phyloP scores from a whole-genome alignment of 257 asterid genomes.

The Forsythia suspensa region DNA sequence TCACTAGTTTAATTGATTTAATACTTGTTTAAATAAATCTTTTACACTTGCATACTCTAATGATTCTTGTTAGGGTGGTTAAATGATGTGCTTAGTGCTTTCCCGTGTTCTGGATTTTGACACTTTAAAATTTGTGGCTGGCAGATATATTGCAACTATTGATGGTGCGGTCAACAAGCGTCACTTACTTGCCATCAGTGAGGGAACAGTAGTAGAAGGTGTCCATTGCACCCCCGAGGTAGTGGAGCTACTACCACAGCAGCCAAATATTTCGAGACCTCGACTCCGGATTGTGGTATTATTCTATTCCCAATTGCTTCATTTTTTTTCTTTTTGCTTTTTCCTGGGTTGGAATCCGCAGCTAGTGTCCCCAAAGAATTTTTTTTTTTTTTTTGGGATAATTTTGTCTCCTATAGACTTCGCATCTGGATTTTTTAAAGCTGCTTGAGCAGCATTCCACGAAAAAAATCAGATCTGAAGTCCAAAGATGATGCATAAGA shows the following conservation, averaged over 20 bases:
- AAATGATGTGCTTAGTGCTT: slow-evolving; percentile 5
- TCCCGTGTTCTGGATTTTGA: slow-evolving; percentile 8
- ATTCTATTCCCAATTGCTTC: slow-evolving; percentile 7
- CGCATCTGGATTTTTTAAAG: background rate
- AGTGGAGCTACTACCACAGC: slow-evolving; percentile 83
- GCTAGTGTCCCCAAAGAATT: background rate
- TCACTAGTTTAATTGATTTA: background rate
- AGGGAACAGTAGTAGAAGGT: slow-evolving; percentile 85
- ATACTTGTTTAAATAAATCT: background rate
- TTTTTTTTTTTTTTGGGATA: background rate
- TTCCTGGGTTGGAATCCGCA: background rate
- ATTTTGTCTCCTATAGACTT: background rate
- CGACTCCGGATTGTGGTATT: slow-evolving; percentile 92
- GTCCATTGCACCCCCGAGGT: slow-evolving; percentile 80
- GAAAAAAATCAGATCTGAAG: background rate
- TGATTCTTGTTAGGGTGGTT: slow-evolving; percentile 2
- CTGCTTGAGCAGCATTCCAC: background rate
- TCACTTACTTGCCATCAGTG: slow-evolving; percentile 72
- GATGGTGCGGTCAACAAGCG: slow-evolving; percentile 64
- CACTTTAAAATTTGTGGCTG: slow-evolving; percentile 25
- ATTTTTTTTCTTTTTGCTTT: background rate
- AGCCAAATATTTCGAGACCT: slow-evolving; percentile 74
- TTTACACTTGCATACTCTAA: background rate
- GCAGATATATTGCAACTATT: slow-evolving; percentile 87
- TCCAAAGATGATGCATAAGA: background rate